Conservation (phyloP, 2,329 filamentous ascomycete species). For the Ophiostoma himal-ulmi region DNA sequence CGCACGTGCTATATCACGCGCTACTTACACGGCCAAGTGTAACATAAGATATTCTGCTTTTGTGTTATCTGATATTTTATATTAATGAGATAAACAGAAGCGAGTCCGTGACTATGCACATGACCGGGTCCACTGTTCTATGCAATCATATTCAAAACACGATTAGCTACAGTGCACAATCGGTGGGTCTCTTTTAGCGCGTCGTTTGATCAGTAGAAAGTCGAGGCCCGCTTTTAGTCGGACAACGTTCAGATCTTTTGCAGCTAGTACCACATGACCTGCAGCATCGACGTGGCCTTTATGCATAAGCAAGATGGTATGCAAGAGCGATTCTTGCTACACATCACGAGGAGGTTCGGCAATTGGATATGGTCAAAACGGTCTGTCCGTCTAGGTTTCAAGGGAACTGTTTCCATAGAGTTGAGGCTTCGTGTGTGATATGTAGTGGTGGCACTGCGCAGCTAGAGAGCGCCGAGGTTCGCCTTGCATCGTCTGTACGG, state of each 20-base stretch:
- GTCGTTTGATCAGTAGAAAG: too few species aligned
- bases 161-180: too few species aligned
- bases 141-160: too few species aligned
- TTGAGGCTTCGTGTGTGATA: background rate
- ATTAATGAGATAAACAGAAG: background rate
- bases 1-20: conserved; percentile 15
- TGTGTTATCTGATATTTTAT: background rate
- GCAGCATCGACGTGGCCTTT: conserved; percentile 16
- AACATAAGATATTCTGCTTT: background rate
- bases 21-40: background rate
- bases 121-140: too few species aligned
- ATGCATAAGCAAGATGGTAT: conserved; percentile 17
- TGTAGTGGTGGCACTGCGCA: background rate
- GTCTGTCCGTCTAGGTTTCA: background rate
- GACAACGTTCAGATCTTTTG: too few species aligned
- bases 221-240: too few species aligned
- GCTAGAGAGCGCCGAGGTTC: background rate
- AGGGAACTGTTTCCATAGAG: background rate
- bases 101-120: too few species aligned
- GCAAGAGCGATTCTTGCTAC: conserved; percentile 12
- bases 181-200: too few species aligned
- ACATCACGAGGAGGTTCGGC: background rate
- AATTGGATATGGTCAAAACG: background rate
- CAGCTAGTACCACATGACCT: background rate
- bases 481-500: background rate